Percentiles rank a stretch among this genome's conserved stretches.
Evolutionary conservation across 176 grass and related monocot genomes (phyloP).

Genomic region (Melocanna baccifera): DNA sequence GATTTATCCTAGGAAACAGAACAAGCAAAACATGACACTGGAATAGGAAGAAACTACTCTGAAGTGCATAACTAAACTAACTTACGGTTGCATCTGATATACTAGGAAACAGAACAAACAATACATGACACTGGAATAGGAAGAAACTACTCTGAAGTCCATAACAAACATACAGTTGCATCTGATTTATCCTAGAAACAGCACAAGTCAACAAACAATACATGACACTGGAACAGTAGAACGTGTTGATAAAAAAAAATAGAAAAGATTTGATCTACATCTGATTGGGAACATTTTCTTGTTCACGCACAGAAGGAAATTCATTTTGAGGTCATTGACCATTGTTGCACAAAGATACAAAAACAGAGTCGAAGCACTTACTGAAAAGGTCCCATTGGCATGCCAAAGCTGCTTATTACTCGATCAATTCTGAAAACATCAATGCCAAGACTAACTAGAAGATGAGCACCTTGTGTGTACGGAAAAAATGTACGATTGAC

Average conservation of each 20-base stretch:
- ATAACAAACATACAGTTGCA: neutral
- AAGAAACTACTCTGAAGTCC: neutral
- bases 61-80: too few species aligned
- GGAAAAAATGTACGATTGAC: conserved; percentile 98
- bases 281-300: neutral
- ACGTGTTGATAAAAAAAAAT: neutral
- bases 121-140: neutral
- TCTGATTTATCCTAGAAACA: neutral
- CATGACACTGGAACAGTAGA: neutral
- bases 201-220: neutral
- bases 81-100: too few species aligned
- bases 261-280: neutral
- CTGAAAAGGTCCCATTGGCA: conserved; percentile 99
- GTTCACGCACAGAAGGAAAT: neutral
- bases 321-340: neutral
- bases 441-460: conserved; percentile 81
- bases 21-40: neutral
- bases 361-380: conserved; percentile 46
- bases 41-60: too few species aligned
- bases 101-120: too few species aligned
- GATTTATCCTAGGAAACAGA: neutral
- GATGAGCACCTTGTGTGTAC: conserved; percentile 68
- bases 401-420: conserved; percentile 81
- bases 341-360: conserved; percentile 10
- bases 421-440: conserved; percentile 83